Conservation (phyloP, 768 basidiomycete species). For the Mycena leptocephala region DNA sequence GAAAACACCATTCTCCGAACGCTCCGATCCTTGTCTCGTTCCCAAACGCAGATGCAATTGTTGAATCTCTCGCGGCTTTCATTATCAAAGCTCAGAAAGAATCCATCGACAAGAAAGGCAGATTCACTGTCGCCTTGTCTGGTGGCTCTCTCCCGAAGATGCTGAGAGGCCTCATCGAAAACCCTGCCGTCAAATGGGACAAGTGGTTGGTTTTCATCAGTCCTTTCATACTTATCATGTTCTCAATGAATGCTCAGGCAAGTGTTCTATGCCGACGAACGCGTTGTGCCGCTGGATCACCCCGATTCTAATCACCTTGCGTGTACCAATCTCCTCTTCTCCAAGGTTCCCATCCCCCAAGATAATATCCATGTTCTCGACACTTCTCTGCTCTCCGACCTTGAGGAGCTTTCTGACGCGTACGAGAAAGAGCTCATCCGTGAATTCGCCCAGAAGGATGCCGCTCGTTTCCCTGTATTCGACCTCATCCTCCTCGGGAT, state of each 20-base stretch:
- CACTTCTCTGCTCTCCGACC: slow-evolving; percentile 72
- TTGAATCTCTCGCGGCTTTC: slow-evolving; percentile 82
- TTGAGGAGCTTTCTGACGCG: slow-evolving; percentile 86
- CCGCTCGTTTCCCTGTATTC: slow-evolving; percentile 97
- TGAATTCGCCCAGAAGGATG: slow-evolving; percentile 93
- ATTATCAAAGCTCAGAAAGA: slow-evolving; percentile 92
- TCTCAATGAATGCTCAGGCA: slow-evolving; percentile 73
- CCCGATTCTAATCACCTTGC: slow-evolving; percentile 93
- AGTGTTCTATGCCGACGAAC: slow-evolving; percentile 97
- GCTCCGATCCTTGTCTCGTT: slow-evolving; percentile 86
- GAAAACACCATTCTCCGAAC: slow-evolving; percentile 69
- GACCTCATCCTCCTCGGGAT: slow-evolving; percentile 97
- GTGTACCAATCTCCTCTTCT: slow-evolving; percentile 82
- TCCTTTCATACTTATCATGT: neutral
- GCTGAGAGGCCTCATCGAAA: slow-evolving; percentile 78
- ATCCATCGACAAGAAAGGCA: slow-evolving; percentile 89
- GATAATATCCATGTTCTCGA: slow-evolving; percentile 92
- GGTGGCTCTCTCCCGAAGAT: slow-evolving; percentile 93
- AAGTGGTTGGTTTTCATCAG: slow-evolving; percentile 79
- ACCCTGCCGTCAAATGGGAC: slow-evolving; percentile 88
- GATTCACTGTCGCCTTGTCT: slow-evolving; percentile 94
- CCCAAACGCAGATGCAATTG: slow-evolving; percentile 67
- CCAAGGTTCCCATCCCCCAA: slow-evolving; percentile 84
- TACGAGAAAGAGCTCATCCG: slow-evolving; percentile 90
- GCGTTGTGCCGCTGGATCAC: slow-evolving; percentile 93